A percentile compares a stretch with the other conserved stretches of the same genome.
Conservation (phyloP, 1,139 yeast genomes). For the Saccharomyces hybrid region DNA sequence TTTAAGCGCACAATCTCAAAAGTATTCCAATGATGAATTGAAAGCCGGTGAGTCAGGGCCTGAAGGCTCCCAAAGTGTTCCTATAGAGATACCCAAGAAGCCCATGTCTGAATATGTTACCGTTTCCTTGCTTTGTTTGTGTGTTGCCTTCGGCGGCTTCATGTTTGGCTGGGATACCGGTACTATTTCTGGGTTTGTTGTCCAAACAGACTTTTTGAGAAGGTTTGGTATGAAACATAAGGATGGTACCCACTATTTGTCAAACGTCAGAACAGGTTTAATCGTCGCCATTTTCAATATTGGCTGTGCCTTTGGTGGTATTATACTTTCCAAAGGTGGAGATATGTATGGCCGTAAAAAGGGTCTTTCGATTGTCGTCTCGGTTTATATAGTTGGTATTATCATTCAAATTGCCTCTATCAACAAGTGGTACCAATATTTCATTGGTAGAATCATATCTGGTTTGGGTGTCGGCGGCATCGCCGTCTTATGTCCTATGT, state of each 20-base stretch:
- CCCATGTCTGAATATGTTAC: conserved; percentile 36
- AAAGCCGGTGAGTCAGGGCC: neutral
- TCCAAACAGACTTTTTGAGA: conserved; percentile 51
- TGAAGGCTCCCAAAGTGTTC: neutral
- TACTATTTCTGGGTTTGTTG: conserved; percentile 67
- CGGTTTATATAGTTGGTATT: conserved; percentile 52
- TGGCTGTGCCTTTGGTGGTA: conserved; percentile 60
- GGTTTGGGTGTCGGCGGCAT: conserved; percentile 57
- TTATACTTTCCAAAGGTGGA: conserved; percentile 44
- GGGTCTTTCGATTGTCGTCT: conserved; percentile 46
- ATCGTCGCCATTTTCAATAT: conserved; percentile 58
- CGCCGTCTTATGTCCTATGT: conserved; percentile 52
- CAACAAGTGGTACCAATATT: conserved; percentile 41
- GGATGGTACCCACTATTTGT: conserved; percentile 34
- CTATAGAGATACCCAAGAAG: conserved; percentile 32
- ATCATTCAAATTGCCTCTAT: conserved; percentile 49
- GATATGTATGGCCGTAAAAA: conserved; percentile 54
- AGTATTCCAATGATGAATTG: neutral
- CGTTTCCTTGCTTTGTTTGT: conserved; percentile 35
- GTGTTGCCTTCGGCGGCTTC: conserved; percentile 59
- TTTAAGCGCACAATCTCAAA: neutral
- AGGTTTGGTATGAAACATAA: conserved; percentile 46
- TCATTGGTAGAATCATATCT: conserved; percentile 51
- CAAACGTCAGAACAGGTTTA: conserved; percentile 49
- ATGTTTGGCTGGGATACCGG: conserved; percentile 73